phyloP scores from a whole-genome alignment of 2,329 filamentous ascomycete species.

The Sporothrix brunneoviolacea region DNA sequence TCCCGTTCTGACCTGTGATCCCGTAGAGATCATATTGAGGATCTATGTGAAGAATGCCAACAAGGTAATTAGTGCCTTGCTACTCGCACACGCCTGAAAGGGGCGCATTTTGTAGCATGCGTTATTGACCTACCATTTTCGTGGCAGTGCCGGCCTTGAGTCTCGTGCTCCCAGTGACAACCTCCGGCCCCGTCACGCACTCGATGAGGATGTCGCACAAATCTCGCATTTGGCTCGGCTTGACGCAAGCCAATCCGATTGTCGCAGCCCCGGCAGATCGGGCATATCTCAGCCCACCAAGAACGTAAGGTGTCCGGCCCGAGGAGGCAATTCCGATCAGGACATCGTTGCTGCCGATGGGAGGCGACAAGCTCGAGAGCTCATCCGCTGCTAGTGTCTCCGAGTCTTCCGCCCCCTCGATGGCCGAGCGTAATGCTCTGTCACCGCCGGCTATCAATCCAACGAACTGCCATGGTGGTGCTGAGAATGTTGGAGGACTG shows the following conservation, averaged over 20 bases:
- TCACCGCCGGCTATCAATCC: conserved; percentile 37
- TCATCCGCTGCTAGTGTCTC: conserved; percentile 25
- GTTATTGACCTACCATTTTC: conserved; percentile 25
- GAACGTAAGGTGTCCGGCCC: conserved; percentile 36
- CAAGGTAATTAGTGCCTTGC: no score
- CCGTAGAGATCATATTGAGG: conserved; percentile 38
- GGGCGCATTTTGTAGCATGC: no score
- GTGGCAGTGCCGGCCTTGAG: conserved; percentile 40
- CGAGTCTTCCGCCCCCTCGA: conserved; percentile 36
- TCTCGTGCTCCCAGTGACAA: conserved; percentile 39
- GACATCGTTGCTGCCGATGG: conserved; percentile 25
- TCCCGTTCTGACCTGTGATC: conserved; percentile 33
- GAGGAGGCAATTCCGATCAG: conserved; percentile 37
- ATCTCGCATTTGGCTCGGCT: conserved; percentile 24
- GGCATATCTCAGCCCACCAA: conserved; percentile 32
- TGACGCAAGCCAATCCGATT: conserved; percentile 32
- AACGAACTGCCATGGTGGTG: conserved; percentile 32
- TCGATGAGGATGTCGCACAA: conserved; percentile 27
- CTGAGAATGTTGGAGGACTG: conserved; percentile 33
- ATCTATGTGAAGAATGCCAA: conserved; percentile 22
- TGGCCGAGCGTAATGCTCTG: conserved; percentile 31
- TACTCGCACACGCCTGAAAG: no score
- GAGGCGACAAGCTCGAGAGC: conserved; percentile 20
- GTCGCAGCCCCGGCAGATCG: conserved; percentile 30
- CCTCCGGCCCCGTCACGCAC: conserved; percentile 35